Conservation (phyloP, 2,329 filamentous ascomycete genomes). For the Tolypocladium pustulatum region DNA sequence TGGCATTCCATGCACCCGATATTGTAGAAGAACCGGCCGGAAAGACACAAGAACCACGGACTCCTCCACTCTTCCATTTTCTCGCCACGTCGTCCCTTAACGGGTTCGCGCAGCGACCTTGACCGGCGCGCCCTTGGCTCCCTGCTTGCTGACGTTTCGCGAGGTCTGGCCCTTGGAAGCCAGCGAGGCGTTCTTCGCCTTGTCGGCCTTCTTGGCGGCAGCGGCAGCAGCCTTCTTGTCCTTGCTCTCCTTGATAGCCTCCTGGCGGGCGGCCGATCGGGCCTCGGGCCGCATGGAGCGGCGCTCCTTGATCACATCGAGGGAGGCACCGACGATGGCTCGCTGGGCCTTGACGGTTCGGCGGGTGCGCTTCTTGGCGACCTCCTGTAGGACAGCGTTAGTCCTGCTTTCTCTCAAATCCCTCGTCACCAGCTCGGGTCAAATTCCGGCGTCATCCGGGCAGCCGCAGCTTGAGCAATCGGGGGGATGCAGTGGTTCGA, state of each 20-base stretch:
- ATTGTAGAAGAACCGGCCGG: conserved; percentile 30
- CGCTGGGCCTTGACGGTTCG: conserved; percentile 97
- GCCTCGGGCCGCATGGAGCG: conserved; percentile 90
- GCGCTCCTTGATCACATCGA: conserved; percentile 99
- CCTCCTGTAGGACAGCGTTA: conserved; percentile 62
- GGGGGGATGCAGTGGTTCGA: conserved; percentile 1
- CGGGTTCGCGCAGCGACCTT: conserved; percentile 83
- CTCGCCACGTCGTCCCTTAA: conserved; percentile 30
- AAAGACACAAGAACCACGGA: conserved; percentile 33
- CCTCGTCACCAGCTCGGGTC: not conserved
- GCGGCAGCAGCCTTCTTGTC: conserved; percentile 88
- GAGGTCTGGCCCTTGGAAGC: conserved; percentile 67
- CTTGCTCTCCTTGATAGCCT: conserved; percentile 96
- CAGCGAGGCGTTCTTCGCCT: conserved; percentile 79
- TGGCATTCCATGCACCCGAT: conserved; percentile 31
- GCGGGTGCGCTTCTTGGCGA: conserved; percentile 99
- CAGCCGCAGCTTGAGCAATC: not conserved
- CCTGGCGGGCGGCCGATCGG: conserved; percentile 77
- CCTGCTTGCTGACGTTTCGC: conserved; percentile 92
- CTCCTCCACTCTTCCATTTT: conserved; percentile 20
- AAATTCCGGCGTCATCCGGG: not conserved
- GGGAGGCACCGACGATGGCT: conserved; percentile 96
- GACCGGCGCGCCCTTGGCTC: conserved; percentile 76
- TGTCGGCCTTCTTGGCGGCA: conserved; percentile 96
- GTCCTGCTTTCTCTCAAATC: conserved; percentile 12